phyloP scores from a whole-genome alignment of 352 stramenopile genomes.

The Pythium volutum region DNA sequence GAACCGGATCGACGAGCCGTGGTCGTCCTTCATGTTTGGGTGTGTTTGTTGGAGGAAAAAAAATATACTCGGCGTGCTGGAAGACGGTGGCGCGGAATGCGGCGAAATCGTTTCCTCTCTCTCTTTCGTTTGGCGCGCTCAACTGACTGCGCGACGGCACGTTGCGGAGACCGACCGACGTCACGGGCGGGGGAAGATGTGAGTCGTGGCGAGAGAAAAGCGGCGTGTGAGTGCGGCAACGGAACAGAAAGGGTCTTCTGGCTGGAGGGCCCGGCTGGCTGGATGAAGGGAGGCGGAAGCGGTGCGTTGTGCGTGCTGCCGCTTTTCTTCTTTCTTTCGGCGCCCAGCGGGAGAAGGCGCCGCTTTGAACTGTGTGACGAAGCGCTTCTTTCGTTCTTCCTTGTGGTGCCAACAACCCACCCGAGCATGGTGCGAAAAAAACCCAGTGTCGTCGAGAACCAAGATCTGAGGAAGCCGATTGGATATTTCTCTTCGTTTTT shows the following conservation, averaged over 20 bases:
- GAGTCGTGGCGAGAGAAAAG: too few relatives aligned
- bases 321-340: background rate
- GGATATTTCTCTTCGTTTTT: slow-evolving; percentile 1
- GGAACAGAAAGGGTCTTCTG: background rate
- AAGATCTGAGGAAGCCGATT: too few relatives aligned
- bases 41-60: background rate
- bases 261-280: too few relatives aligned
- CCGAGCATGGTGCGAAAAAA: background rate
- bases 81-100: too few relatives aligned
- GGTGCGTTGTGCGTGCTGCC: background rate
- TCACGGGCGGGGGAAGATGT: too few relatives aligned
- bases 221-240: too few relatives aligned
- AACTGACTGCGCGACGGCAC: slow-evolving; percentile 1
- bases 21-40: slow-evolving; percentile 12
- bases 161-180: background rate
- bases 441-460: background rate
- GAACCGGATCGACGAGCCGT: slow-evolving; percentile 18
- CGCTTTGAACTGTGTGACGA: slow-evolving; percentile 9
- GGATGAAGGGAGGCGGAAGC: background rate
- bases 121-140: background rate
- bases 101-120: too few relatives aligned
- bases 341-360: slow-evolving; percentile 1
- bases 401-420: background rate
- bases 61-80: background rate
- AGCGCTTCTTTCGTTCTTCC: background rate